Evolutionary conservation across 495 filamentous ascomycete genomes (phyloP), one percentile per base, ranked within the genome.

Genomic region (Tuber umbilicatum): DNA sequence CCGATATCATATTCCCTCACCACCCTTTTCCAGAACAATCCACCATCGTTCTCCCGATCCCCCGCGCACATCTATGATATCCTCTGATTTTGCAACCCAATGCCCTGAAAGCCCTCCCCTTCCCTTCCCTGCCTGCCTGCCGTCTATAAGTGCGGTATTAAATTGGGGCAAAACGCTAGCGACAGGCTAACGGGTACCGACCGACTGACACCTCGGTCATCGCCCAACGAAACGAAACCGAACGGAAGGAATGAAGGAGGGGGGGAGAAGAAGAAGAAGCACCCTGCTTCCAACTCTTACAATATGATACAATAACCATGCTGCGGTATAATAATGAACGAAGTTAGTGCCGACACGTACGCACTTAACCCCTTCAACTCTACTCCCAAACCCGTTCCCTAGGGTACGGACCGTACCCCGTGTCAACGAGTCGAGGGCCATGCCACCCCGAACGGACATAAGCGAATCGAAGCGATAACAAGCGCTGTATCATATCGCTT

Each of bases 321-420:
- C 5, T 50, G 5, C 16, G 5, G 1, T 21, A 23, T 19, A 5
- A 7, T 23, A 23, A 55, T 55, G 23, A n/a, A 27, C 21, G 5
- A 64, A 64, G n/a, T 17, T 64, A 64, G 55, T 64, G 55, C 27
- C 31, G 55, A 64, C 55, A 64, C 55, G 55, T 64, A 64, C 55
- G 47, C 47, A 55, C 21, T 27, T 12, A 27, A 55, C n/a, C 23
- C 19, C 21, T 50, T n/a, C 47, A 16, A 16, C 42, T 43, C 16
- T 3, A 43, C 42, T 43, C 42, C 12, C 12, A 43, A 55, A 64
- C n/a, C 27, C 55, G 55, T 31, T 64, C 55, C 55, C 0, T 64
- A 5, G 55, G 4, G n/a, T 64, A 5, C 55, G 55, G 55, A 64
- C 55, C 55, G n/a, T 64, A 64, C n/a, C 55, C 55, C 55, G 55